These are phyloP conservation scores for Gossypium stocksii DNA, from an alignment of 345 rosid genomes.

Conservation along the genomic window DNA sequence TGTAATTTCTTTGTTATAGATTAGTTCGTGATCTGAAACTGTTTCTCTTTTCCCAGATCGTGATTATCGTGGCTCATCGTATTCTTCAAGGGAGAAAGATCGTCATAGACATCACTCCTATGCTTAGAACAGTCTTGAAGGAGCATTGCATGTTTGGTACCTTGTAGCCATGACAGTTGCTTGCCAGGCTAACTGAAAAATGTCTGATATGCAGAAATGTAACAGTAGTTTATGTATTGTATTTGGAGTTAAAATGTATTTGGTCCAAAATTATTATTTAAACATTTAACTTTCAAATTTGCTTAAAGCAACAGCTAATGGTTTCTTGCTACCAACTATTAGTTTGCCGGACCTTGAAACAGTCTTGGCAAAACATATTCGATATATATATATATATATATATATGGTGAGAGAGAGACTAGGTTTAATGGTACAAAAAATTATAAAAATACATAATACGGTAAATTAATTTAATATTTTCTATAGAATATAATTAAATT, in stretches of 20 bases:
- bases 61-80: conserved; percentile 48
- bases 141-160: conserved; percentile 3
- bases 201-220: neutral
- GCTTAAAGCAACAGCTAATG: neutral
- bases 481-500: too few species aligned
- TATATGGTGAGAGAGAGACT: too few species aligned
- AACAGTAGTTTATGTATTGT: neutral
- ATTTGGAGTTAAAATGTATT: neutral
- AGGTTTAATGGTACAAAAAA: too few species aligned
- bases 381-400: neutral
- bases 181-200: neutral
- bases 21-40: neutral
- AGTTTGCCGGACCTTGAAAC: neutral
- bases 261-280: neutral
- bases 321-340: neutral
- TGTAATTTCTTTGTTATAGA: neutral
- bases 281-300: neutral
- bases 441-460: too few species aligned
- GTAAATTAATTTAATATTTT: too few species aligned
- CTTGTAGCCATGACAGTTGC: neutral
- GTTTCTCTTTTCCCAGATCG: conserved; percentile 36
- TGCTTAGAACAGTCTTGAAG: conserved; percentile 21
- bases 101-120: conserved; percentile 47
- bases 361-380: neutral
- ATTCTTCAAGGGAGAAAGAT: conserved; percentile 66